A percentile compares a stretch with the other conserved stretches of the same genome.
phyloP scores from a whole-genome alignment of 192 early-diverging fungal genomes.

The Chytriomyces confervae region DNA sequence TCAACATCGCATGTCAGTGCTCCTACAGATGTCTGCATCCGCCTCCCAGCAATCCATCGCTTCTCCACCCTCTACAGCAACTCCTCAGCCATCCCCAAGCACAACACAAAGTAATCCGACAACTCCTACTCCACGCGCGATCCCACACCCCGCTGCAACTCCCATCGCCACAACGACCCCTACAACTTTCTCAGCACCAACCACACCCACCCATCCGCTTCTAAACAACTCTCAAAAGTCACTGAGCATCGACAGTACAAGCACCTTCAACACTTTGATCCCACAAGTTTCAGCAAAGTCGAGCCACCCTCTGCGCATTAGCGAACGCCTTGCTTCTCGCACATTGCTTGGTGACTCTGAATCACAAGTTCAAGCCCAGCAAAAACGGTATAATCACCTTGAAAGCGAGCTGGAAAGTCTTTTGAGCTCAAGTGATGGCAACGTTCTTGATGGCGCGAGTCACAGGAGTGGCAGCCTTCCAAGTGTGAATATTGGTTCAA shows the following conservation, averaged over 20 bases:
- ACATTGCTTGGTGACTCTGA: too few relatives aligned
- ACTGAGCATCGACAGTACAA: constrained; percentile 6
- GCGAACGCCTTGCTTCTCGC: constrained; percentile 19
- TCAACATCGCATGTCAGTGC: not conserved
- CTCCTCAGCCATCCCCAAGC: not conserved
- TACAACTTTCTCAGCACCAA: not conserved
- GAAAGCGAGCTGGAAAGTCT: constrained; percentile 25
- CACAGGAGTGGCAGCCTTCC: not conserved
- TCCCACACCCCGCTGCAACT: not conserved
- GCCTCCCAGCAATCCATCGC: not conserved
- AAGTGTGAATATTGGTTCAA: not conserved
- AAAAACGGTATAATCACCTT: constrained; percentile 15
- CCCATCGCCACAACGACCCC: not conserved
- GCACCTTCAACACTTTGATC: not conserved
- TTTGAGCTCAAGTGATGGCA: not conserved
- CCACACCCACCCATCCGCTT: not conserved
- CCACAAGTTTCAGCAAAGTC: not conserved
- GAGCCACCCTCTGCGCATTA: constrained; percentile 7
- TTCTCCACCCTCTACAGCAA: not conserved
- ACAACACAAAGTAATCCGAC: not conserved
- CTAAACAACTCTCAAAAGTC: not conserved
- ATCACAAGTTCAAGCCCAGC: not conserved
- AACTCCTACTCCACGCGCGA: not conserved
- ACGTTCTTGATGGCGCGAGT: not conserved
- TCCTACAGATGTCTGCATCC: not conserved